Evolutionary conservation across 345 rosid species (phyloP), one percentile per base, ranked within the genome.

Genomic region (Zanthoxylum bungeanum): DNA sequence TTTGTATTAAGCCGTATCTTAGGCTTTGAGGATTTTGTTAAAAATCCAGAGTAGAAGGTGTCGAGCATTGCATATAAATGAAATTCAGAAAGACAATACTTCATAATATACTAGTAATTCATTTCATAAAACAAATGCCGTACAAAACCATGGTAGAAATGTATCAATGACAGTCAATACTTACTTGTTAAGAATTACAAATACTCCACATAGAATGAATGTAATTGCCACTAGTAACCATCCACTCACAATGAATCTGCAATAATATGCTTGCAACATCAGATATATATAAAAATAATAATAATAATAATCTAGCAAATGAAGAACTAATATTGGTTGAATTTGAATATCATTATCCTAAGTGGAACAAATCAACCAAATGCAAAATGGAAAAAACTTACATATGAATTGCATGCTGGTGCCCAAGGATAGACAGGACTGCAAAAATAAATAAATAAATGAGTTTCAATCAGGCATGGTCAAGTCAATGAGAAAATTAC

Each of bases 221-320:
- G 97, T 91, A 67, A 90, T 73, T 42, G 91, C 94, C 79, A 91
- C 98, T 17, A 93, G 80, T 56, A 93, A 78, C 97, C 98, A 93
- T 77, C 98, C 98, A 16, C 96, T 91, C 74, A 83, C 76, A 1
- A 93, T 85, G 44, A 93, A 88, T 86, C 96, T 93, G 84, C 78
- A 82, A 68, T 3, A 39, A 77, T 42, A 44, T 12, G 1, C n/a
- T 12, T 33, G 50, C 22, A 60, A 59, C 10, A 19, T 77, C 34
- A 73, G 77, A 56, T 33, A 64, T 22, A 59, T 31, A 63, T 11
- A n/a, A n/a, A n/a, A n/a, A n/a, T n/a, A n/a, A n/a, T n/a, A n/a
- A 37, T 30, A 5, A 59, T 70, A 46, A 53, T 5, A 24, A 40
- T 31, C 28, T 11, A 4, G 52, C 25, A 39, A 39, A 39, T 39